Conservation (phyloP, 225 moss, liverwort and hornwort genomes). For the Physcomitrellopsis africana region DNA sequence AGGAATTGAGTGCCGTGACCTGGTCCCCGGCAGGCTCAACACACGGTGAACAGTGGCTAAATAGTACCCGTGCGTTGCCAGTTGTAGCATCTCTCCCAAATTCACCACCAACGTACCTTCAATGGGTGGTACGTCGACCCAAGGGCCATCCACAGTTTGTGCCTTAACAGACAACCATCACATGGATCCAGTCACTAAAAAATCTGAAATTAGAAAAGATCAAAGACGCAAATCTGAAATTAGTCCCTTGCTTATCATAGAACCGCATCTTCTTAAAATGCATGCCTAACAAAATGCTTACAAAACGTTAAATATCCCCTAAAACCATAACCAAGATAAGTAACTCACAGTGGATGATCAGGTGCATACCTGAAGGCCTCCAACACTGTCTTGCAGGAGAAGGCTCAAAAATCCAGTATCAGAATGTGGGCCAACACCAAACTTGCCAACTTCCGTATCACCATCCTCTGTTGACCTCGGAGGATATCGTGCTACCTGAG, state of each 20-base stretch:
- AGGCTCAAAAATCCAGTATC: constrained; percentile 79
- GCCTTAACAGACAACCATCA: constrained; percentile 45
- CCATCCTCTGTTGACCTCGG: constrained; percentile 53
- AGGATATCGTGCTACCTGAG: constrained; percentile 69
- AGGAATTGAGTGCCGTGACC: constrained; percentile 67
- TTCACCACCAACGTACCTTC: constrained; percentile 65
- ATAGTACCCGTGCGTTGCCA: constrained; percentile 72
- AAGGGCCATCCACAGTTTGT: constrained; percentile 50
- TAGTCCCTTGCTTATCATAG: background rate
- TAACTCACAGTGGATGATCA: background rate
- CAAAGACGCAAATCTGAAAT: background rate
- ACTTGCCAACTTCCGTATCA: constrained; percentile 42
- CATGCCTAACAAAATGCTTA: background rate
- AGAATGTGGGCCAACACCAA: constrained; percentile 80
- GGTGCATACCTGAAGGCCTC: constrained; percentile 72
- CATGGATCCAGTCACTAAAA: constrained; percentile 2
- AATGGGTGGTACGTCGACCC: constrained; percentile 63
- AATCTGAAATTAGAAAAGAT: background rate
- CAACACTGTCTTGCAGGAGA: constrained; percentile 69
- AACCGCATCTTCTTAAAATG: background rate
- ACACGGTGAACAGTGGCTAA: constrained; percentile 79
- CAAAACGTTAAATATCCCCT: background rate
- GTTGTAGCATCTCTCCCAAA: constrained; percentile 75
- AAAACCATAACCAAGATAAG: background rate
- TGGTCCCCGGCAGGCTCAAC: constrained; percentile 45